A percentile compares a stretch with the other conserved stretches of the same genome.
Conservation (phyloP, 176 grass and related monocot species). For the Chloris gayana region DNA sequence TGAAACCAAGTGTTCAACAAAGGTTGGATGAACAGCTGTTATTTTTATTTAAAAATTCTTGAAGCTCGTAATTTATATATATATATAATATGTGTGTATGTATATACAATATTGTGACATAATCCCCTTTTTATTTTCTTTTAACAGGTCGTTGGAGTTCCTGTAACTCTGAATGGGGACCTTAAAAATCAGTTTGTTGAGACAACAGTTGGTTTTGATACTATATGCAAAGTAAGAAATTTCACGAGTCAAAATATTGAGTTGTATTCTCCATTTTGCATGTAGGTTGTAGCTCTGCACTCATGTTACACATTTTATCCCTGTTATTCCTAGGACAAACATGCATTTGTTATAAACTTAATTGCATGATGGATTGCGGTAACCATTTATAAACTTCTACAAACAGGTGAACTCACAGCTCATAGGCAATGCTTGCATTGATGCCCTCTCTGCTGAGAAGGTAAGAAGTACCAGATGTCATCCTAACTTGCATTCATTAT, state of each 20-base stretch:
- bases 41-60: not conserved
- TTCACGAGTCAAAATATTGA: slow-evolving; percentile 15
- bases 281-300: not conserved
- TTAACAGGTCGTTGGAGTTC: slow-evolving; percentile 80
- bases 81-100: too few species aligned
- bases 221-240: slow-evolving; percentile 83
- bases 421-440: slow-evolving; percentile 90
- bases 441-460: slow-evolving; percentile 96
- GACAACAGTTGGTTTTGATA: slow-evolving; percentile 92
- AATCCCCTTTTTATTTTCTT: not conserved
- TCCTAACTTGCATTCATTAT: slow-evolving; percentile 3
- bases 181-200: slow-evolving; percentile 98
- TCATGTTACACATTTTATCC: not conserved
- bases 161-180: slow-evolving; percentile 96
- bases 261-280: slow-evolving; percentile 16
- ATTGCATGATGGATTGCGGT: slow-evolving; percentile 6
- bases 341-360: not conserved
- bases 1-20: slow-evolving; percentile 74
- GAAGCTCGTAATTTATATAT: slow-evolving; percentile 10
- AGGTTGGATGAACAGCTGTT: slow-evolving; percentile 44
- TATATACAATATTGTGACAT: not conserved
- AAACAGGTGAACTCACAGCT: slow-evolving; percentile 90
- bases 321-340: not conserved
- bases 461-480: slow-evolving; percentile 39
- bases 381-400: slow-evolving; percentile 14